Evolutionary conservation across 345 rosid genomes (phyloP).

Genomic region (Ceriops decandra): DNA sequence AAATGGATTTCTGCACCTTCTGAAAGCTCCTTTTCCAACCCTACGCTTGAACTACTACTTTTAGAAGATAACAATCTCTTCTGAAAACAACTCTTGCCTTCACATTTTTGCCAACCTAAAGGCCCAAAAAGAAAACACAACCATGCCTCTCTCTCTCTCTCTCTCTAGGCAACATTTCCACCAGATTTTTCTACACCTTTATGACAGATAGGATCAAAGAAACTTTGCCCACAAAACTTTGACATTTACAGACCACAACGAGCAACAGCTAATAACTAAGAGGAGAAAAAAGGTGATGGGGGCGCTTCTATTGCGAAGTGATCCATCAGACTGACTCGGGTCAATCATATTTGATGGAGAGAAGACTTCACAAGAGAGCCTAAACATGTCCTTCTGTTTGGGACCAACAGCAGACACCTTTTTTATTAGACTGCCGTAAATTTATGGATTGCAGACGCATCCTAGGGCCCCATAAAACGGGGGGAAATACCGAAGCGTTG

Average conservation of each 20-base stretch:
- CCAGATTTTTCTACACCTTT: background rate
- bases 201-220: too few relatives aligned
- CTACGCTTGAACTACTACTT: background rate
- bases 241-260: too few relatives aligned
- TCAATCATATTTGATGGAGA: too few relatives aligned
- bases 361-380: background rate
- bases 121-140: background rate
- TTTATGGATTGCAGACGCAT: background rate
- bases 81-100: conserved; percentile 31
- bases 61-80: conserved; percentile 17
- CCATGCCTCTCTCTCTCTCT: background rate
- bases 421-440: background rate
- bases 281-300: too few relatives aligned
- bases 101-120: conserved; percentile 14
- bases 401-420: conserved; percentile 10
- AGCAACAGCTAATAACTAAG: too few relatives aligned
- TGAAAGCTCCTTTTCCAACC: background rate
- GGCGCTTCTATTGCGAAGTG: background rate
- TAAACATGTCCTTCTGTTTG: background rate
- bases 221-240: too few relatives aligned
- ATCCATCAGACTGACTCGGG: background rate
- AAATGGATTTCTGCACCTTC: conserved; percentile 10
- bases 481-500: background rate
- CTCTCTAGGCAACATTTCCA: background rate
- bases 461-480: too few relatives aligned